Evolutionary conservation across 2,329 filamentous ascomycete species (phyloP), one percentile per base, ranked within the genome.

Genomic region (Clonostachys rhizophaga): DNA sequence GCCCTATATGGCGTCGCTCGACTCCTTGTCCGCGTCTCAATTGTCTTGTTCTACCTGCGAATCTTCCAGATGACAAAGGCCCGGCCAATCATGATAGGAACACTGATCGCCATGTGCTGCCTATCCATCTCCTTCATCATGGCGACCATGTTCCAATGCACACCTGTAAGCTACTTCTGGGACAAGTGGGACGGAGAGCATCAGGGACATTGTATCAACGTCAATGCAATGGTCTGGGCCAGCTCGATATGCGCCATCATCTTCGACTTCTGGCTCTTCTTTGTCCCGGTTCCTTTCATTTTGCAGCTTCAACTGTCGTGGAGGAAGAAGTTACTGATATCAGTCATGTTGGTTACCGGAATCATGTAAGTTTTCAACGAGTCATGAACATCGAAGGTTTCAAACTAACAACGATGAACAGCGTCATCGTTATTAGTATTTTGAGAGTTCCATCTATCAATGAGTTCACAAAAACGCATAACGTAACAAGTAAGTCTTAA

Each of bases 11-110:
- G 75, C 52, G 43, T 60, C 1, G 58, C 67, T n/a, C 54, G 71
- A 6, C 56, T 66, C 11, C 57, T 74, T 36, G 63, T 72, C 35
- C 75, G 77, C 51, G 55, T 75, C 7, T 69, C 74, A 6, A 65
- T 80, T 45, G 62, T 79, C 6, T 61, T 70, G 52, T 75, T 79
- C 59, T 79, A 76, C 57, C 60, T 74, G 34, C 69, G 72, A 40
- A 72, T 79, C 50, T 79, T 79, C 50, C 70, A 69, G 1, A 54
- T 54, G 0, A 49, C 39, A 5, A 46, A 42, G 4, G 61, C 74
- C 5, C 62, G 64, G 14, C 58, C 59, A 14, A 14, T 70, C 5
- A 57, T 74, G 5, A 67, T 63, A 59, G 63, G 47, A 13, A 69
- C 69, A 1, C 54, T 73, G 34, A 55, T 52, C 34, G 57, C 72